Evolutionary conservation across 2,329 filamentous ascomycete genomes (phyloP).

Genomic region (Clarireedia monteithiana): DNA sequence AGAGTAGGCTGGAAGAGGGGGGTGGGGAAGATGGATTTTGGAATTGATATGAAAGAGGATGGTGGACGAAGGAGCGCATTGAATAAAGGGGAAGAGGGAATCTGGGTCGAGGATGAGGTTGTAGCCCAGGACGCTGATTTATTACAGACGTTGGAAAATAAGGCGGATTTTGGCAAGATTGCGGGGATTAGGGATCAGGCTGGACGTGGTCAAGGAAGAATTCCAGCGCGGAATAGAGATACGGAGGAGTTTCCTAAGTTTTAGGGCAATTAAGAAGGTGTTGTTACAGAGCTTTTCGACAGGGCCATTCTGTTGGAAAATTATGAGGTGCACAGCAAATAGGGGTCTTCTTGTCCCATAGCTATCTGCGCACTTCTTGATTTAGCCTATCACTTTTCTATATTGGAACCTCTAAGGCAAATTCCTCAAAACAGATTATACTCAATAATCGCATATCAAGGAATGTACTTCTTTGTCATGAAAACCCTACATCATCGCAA

Average conservation of each 20-base stretch:
- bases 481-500: too few species aligned
- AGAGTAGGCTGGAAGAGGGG: slow-evolving; percentile 4
- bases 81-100: background rate
- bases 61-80: background rate
- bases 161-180: background rate
- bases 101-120: slow-evolving; percentile 5
- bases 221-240: background rate
- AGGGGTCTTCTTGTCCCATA: too few species aligned
- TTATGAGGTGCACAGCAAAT: background rate
- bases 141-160: background rate
- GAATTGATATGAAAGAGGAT: background rate
- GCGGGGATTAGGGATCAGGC: background rate
- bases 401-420: too few species aligned
- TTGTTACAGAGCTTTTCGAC: too few species aligned
- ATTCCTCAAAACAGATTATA: too few species aligned
- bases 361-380: too few species aligned
- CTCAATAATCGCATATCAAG: too few species aligned
- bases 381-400: too few species aligned
- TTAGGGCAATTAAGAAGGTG: background rate
- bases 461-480: too few species aligned
- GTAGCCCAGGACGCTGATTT: background rate
- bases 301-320: background rate
- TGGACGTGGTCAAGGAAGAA: background rate
- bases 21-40: slow-evolving; percentile 5
- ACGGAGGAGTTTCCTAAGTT: slow-evolving; percentile 5